Evolutionary conservation across 202 grass and related monocot species (phyloP), one percentile per base, ranked within the genome.

Genomic region (Hordeum pubiflorum): DNA sequence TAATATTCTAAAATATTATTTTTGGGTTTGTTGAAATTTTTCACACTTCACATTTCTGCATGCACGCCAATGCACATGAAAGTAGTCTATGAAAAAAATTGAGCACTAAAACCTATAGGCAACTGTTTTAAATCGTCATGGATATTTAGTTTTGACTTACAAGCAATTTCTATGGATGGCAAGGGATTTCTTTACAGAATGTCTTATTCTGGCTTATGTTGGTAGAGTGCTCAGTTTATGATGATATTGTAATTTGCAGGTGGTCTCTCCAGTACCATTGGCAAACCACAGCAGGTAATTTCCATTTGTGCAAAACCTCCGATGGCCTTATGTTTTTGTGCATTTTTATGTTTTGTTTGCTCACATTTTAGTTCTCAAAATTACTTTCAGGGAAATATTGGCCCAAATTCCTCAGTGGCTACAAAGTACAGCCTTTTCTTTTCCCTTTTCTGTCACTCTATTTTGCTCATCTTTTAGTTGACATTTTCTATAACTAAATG

Each of bases 401-500:
- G 84, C n/a, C 75, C 75, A 7, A 72, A 90, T 67, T 90, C 90
- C 74, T 90, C 97, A 7, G 91, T 89, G 72, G 87, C 78, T 75
- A 93, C 97, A 86, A 99, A 99, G 97, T 98, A 95, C 88, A 21
- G 38, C 46, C 34, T 67, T 64, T 55, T 31, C 68, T 48, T 48
- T 37, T 61, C n/a, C 29, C 40, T 12, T n/a, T 54, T 54, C n/a
- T 64, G 58, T 36, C 82, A 11, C 67, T 82, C 83, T 82, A 50
- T 72, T 44, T 87, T 63, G 9, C 29, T 9, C 64, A 60, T 69
- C 60, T 81, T 52, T 79, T 83, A 77, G 72, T 56, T 79, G 73
- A 91, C 61, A 83, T 46, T 37, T 79, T 82, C 21, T 34, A 65
- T 75, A 76, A 74, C 58, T 70, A 26, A 70, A 79, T 83, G 58